These are phyloP conservation scores for Tricharina praecox DNA, from an alignment of 495 filamentous ascomycete species.

Conservation along the genomic window DNA sequence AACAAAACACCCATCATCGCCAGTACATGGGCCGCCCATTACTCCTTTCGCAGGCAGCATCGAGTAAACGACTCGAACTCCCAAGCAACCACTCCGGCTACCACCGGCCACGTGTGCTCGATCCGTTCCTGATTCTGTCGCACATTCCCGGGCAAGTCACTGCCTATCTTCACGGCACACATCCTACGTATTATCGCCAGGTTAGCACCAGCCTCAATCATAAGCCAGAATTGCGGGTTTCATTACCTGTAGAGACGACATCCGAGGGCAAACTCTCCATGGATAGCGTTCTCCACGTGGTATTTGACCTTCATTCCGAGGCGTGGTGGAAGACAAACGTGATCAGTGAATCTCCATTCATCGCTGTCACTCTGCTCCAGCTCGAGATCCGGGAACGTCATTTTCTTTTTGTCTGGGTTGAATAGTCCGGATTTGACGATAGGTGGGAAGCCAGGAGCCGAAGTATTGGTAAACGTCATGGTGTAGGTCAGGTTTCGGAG, in stretches of 20 bases:
- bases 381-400: constrained; percentile 11
- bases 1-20: no score
- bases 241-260: constrained; percentile 15
- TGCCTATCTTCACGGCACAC: constrained; percentile 13
- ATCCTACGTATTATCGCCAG: constrained; percentile 6
- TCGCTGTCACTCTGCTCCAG: background rate
- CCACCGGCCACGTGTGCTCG: constrained; percentile 15
- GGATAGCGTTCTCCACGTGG: constrained; percentile 5
- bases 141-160: background rate
- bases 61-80: constrained; percentile 14
- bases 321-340: constrained; percentile 18
- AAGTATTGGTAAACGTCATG: constrained; percentile 9
- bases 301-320: constrained; percentile 3
- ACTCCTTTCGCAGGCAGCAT: constrained; percentile 16
- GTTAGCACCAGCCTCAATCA: background rate
- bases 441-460: constrained; percentile 1
- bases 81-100: constrained; percentile 15
- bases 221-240: background rate
- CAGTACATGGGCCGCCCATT: no score
- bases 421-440: constrained; percentile 5
- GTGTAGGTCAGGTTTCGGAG: background rate
- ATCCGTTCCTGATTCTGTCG: constrained; percentile 12
- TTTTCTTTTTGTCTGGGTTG: background rate
- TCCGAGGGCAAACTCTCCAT: constrained; percentile 11
- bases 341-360: constrained; percentile 17